Base-by-base conservation (phyloP, 495 filamentous ascomycete genomes). In the Parathielavia appendiculata region DNA sequence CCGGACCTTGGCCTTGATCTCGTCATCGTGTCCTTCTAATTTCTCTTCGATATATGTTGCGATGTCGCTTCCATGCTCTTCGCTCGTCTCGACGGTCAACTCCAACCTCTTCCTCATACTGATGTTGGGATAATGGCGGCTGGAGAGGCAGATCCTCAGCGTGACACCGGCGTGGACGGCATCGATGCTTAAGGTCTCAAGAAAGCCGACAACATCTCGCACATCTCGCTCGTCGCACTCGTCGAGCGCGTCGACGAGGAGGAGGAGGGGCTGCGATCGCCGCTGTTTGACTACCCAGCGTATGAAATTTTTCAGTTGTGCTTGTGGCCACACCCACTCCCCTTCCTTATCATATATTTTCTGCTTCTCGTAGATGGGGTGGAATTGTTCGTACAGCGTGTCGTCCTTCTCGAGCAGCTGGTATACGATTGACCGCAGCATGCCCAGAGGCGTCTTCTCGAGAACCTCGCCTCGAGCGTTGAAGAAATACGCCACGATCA, bases 51-150 rank as follows among this genome's bases (percentile, higher is more conserved):
- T 26, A 46, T 46, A 46, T 23, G 44, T 46, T 12, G 44, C 20
- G 20, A 46, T 46, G 20, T 46, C 44, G 23, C 20, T 26, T 23
- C 11, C 20, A 26, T 46, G 44, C 44, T 46, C 44, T 46, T 23
- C 20, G 19, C 44, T 46, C 44, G 5, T 16, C 20, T 46, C 44
- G 20, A 46, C 20, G 11, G 20, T 22, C 44, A 46, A 26, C 44
- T 43, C 57, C 65, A 22, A 13, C 19, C 32, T 61, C 41, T 16
- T 60, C 22, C 40, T 69, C 65, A 75, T 68, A 5, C 41, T 57
- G 23, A 81, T 74, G 48, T 74, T 58, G 1, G 77, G 78, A 54
- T 80, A 79, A 61, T 79, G 76, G 4, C 78, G 72, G 63, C 78
- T 80, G 0, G 79, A 77, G 43, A 80, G 73, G 48, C 75, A 80